Conservation (phyloP, 2,329 filamentous ascomycete genomes). For the Pyricularia sp. region DNA sequence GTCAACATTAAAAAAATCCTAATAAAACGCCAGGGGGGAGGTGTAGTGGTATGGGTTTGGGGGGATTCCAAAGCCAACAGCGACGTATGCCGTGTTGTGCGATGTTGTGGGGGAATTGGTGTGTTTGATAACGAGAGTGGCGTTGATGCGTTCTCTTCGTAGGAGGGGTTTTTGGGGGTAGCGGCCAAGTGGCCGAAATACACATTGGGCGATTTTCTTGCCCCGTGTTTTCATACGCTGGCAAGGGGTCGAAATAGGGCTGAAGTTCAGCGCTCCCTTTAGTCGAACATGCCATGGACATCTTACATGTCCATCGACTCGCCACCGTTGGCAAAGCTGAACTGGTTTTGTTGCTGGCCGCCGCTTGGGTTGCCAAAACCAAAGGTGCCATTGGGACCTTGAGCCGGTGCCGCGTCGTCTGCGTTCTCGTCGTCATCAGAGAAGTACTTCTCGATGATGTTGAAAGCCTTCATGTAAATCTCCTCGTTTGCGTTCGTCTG, state of each 20-base stretch:
- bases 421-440: slow-evolving; percentile 95
- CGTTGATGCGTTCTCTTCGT: background rate
- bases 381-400: slow-evolving; percentile 64
- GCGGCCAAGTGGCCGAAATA: background rate
- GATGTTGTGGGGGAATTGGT: background rate
- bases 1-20: slow-evolving; percentile 15
- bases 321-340: slow-evolving; percentile 79
- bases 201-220: background rate
- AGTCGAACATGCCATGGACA: background rate
- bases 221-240: background rate
- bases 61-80: background rate
- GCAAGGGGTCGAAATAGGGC: background rate
- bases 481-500: slow-evolving; percentile 99
- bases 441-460: slow-evolving; percentile 99
- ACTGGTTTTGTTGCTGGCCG: slow-evolving; percentile 60
- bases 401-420: slow-evolving; percentile 64
- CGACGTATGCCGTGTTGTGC: background rate
- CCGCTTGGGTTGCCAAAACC: slow-evolving; percentile 64
- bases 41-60: slow-evolving; percentile 4
- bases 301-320: slow-evolving; percentile 59
- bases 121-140: background rate
- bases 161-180: background rate
- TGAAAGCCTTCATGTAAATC: slow-evolving; percentile 99
- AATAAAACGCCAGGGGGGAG: slow-evolving; percentile 8
- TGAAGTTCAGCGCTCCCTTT: background rate